A percentile compares a stretch with the other conserved stretches of the same genome.
Evolutionary conservation across 2,329 filamentous ascomycete species (phyloP).

Genomic region (Coniochaeta sp.): DNA sequence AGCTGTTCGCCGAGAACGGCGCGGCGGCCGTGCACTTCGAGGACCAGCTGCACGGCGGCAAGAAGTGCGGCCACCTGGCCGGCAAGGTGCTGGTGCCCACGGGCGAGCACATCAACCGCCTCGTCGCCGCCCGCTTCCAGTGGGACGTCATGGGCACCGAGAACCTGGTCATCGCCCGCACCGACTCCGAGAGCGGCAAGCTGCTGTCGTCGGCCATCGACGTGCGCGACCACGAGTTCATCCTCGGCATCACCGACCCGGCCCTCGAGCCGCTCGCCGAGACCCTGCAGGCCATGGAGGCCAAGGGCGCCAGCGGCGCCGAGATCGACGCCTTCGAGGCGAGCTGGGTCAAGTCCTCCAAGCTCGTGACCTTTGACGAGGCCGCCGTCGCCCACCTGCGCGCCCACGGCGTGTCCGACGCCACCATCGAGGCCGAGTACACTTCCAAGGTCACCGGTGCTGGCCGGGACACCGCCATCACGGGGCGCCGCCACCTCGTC

Average conservation of each 20-base stretch:
- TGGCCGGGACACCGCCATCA: conserved; percentile 70
- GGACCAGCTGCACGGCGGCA: conserved; percentile 94
- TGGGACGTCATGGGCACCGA: conserved; percentile 98
- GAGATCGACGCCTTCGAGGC: conserved; percentile 86
- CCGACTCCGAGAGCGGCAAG: conserved; percentile 89
- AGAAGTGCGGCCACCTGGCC: conserved; percentile 95
- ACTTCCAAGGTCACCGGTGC: conserved; percentile 39
- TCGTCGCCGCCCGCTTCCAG: conserved; percentile 87
- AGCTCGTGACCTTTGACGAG: conserved; percentile 87
- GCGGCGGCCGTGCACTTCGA: conserved; percentile 96
- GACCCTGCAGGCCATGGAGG: conserved; percentile 84
- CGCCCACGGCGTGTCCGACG: conserved; percentile 54
- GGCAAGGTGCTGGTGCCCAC: conserved; percentile 93
- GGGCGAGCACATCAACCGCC: conserved; percentile 92
- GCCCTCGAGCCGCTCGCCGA: conserved; percentile 78
- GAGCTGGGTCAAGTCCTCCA: conserved; percentile 79
- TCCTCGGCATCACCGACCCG: conserved; percentile 73
- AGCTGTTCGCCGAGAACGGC: conserved; percentile 95
- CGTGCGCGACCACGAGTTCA: conserved; percentile 92
- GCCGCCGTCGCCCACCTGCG: conserved; percentile 71
- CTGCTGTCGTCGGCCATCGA: conserved; percentile 88
- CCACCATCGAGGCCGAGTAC: conserved; percentile 63
- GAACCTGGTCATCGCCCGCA: conserved; percentile 89
- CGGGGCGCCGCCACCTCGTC: conserved; percentile 68
- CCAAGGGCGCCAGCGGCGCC: conserved; percentile 63